A percentile compares a stretch with the other conserved stretches of the same genome.
Evolutionary conservation across 2,329 filamentous ascomycete species (phyloP).

Genomic region (Venturia aucupariae): DNA sequence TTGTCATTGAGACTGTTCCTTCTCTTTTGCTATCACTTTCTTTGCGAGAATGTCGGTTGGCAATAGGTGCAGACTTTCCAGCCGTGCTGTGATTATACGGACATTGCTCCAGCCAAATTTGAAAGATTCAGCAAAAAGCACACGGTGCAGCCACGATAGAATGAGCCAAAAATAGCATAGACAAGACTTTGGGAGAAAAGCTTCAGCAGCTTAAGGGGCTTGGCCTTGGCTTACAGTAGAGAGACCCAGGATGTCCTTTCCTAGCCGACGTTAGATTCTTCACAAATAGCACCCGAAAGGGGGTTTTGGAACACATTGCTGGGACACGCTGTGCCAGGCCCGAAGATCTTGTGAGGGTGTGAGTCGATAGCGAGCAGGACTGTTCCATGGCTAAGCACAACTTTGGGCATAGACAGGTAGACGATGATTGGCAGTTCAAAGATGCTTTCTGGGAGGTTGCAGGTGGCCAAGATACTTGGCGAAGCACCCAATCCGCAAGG

Average conservation of each 20-base stretch:
- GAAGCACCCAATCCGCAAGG: neutral
- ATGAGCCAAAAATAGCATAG: neutral
- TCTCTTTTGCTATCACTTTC: neutral
- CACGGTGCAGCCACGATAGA: neutral
- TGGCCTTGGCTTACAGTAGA: no score
- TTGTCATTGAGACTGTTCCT: neutral
- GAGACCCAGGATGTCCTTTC: neutral
- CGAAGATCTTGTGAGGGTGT: neutral
- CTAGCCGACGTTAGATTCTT: neutral
- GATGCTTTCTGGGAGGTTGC: neutral
- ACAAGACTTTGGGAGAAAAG: neutral
- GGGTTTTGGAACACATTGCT: neutral
- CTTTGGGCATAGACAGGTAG: neutral
- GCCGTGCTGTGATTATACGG: neutral
- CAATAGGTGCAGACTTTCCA: neutral
- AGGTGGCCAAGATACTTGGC: neutral
- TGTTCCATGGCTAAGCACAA: neutral
- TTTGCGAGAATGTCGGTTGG: neutral
- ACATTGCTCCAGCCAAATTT: neutral
- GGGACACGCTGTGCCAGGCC: neutral
- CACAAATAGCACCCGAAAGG: neutral
- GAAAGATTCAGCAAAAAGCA: neutral
- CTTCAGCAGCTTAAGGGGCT: neutral
- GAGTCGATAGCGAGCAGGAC: neutral
- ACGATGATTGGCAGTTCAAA: neutral